Conservation (phyloP, 441 rosid species). For the Gossypium aridum region DNA sequence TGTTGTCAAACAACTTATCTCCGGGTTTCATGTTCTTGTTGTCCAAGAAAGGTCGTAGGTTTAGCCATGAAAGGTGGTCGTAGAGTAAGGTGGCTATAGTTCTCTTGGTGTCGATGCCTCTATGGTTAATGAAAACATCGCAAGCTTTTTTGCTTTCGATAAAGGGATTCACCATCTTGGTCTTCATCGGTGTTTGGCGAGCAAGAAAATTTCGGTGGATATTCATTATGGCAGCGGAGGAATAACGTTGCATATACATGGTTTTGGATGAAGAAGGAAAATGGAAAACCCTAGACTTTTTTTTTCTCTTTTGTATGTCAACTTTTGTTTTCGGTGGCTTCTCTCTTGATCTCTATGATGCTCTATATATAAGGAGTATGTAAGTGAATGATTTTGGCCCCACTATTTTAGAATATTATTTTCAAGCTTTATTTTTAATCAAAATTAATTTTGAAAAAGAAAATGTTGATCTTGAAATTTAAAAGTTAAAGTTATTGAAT, state of each 20-base stretch:
- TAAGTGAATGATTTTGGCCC: neutral
- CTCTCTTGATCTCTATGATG: no score
- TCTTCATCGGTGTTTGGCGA: neutral
- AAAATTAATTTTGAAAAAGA: no score
- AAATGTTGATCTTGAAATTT: no score
- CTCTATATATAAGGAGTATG: neutral
- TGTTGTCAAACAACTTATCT: conserved; percentile 53
- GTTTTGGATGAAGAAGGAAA: neutral
- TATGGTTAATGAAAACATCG: conserved; percentile 74
- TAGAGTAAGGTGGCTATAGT: conserved; percentile 57
- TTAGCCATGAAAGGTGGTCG: conserved; percentile 39
- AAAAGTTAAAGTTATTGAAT: no score
- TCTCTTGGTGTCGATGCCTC: conserved; percentile 70
- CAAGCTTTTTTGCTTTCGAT: conserved; percentile 13
- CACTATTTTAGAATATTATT: neutral
- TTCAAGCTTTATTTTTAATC: neutral
- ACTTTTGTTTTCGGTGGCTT: neutral
- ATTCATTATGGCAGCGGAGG: neutral
- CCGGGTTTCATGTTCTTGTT: conserved; percentile 74
- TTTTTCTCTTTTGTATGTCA: neutral
- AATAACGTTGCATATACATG: conserved; percentile 10
- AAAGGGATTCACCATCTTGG: neutral
- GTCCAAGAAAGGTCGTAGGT: conserved; percentile 58
- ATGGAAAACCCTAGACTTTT: neutral
- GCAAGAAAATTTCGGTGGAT: conserved; percentile 4